These are phyloP conservation scores for Kwoniella bestiolae DNA, from an alignment of 768 basidiomycete species.

Conservation along the genomic window DNA sequence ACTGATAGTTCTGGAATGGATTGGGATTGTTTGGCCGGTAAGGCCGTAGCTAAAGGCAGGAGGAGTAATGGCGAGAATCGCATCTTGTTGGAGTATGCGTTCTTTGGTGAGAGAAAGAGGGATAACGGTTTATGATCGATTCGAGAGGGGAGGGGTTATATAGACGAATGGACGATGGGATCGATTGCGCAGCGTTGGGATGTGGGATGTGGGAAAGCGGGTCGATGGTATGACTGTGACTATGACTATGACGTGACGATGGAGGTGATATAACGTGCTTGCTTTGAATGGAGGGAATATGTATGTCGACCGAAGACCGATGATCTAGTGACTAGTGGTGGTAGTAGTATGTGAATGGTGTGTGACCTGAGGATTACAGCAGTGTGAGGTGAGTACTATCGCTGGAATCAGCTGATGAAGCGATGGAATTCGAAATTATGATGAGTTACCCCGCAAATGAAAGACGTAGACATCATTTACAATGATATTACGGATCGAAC, in stretches of 20 bases:
- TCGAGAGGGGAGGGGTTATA: not conserved
- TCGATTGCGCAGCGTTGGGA: conserved; percentile 22
- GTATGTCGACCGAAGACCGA: conserved; percentile 13
- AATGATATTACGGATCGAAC: too few species aligned
- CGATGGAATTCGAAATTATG: too few species aligned
- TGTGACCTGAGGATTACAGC: not conserved
- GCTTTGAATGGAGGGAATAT: too few species aligned
- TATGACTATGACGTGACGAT: conserved; percentile 15
- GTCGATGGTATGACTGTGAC: conserved; percentile 3
- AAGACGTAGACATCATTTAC: too few species aligned
- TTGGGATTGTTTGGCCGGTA: conserved; percentile 14
- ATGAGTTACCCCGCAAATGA: too few species aligned
- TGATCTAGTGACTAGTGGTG: conserved; percentile 1
- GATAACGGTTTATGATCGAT: not conserved
- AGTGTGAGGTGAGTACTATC: not conserved
- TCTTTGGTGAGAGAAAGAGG: conserved; percentile 2
- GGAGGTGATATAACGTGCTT: not conserved
- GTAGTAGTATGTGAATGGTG: not conserved
- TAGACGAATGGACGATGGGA: not conserved
- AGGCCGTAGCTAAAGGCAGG: conserved; percentile 24
- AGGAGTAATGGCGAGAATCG: conserved; percentile 26
- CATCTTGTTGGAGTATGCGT: conserved; percentile 9
- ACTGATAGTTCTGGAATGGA: conserved; percentile 42
- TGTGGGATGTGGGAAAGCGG: not conserved
- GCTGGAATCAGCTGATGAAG: too few species aligned